Base-by-base conservation (phyloP, 106 monocot species). In the Platanthera zijinensis region DNA sequence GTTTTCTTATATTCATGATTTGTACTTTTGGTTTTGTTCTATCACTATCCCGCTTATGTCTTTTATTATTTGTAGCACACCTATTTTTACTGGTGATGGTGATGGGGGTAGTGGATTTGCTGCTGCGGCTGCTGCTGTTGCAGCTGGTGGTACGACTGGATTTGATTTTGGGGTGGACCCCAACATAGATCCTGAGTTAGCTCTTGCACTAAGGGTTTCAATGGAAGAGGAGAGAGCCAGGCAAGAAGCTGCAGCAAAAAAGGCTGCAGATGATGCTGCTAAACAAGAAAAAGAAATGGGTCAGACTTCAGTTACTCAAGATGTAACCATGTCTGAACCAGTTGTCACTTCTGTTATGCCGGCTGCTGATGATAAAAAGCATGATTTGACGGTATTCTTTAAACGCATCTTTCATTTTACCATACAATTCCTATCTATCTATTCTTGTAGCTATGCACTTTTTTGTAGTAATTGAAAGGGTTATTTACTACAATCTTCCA, bases 211-310 rank as follows among this genome's bases (percentile, higher is more conserved):
- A 79, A 78, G 97, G 74, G 87, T 97, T 77, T 97, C 97, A 53
- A 97, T 97, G 97, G 97, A 97, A 83, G 97, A 97, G 69, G 97
- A 97, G 80, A 87, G 97, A 51, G 93, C 97, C 61, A 87, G 97
- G 56, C 97, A 93, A 80, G 97, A 97, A 87, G 93, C 97, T 76
- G 93, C 89, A 74, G 93, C 97, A 0, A 93, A 93, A 78, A 97
- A 91, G 71, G 91, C 97, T 59, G 89, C 91, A 77, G 97, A 93
- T 50, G 97, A 94, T 17, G 75, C 84, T 75, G 50, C 92, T 73
- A 82, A 85, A 49, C 74, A 90, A 76, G 90, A 89, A 75, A 88
- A 85, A 74, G 82, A 62, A 59, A 82, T 78, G 30, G 84, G 81
- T 5, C 82, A 82, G 32, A 76, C 87, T 52, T 86, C 89, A 53